Evolutionary conservation across 2,329 filamentous ascomycete species (phyloP), one percentile per base, ranked within the genome.

Genomic region (Aureobasidium sp.): DNA sequence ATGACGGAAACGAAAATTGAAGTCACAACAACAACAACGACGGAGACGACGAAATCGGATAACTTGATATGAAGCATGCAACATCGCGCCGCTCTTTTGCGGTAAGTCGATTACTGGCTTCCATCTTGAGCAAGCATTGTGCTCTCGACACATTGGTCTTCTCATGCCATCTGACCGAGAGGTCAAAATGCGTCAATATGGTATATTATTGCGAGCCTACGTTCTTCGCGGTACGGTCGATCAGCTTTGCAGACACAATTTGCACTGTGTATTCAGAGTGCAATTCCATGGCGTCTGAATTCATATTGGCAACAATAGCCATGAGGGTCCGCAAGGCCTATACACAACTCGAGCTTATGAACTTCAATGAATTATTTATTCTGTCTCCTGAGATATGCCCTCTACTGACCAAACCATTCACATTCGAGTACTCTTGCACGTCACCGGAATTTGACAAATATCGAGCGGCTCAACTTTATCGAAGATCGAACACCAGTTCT

Each of bases 401-500:
- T 48, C 20, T 50, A 12, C 4, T n/a, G 13, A 17, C 27, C 24
- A 24, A n/a, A 9, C 15, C 20, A 44, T 26, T 13, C 10, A 44
- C 12, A 26, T 34, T 29, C 9, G 3, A 9, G 12, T 20, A 26
- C 36, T 52, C n/a, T 20, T 32, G 32, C 39, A 56, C 39, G 15
- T 15, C 39, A 34, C 6, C 43, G 9, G n/a, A 29, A 1, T 48
- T 37, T 59, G 27, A 47, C 55, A 47, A 59, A 57, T 57, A 36
- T 57, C 15, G 15, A 56, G 27, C 7, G 8, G 29, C 17, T 55
- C 51, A 55, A 55, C 51, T 55, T 46, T 57, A 57, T 44, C 53
- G 41, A 26, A n/a, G n/a, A 57, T 57, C 41, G 53, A 57, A n/a
- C 6, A 9, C 24, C 41, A 37, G 20, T 47, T 50, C 56, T 50